Percentiles rank a stretch among this genome's conserved stretches.
Conservation (phyloP, 208 protist genomes). For the Herpetomonas tarakana region DNA sequence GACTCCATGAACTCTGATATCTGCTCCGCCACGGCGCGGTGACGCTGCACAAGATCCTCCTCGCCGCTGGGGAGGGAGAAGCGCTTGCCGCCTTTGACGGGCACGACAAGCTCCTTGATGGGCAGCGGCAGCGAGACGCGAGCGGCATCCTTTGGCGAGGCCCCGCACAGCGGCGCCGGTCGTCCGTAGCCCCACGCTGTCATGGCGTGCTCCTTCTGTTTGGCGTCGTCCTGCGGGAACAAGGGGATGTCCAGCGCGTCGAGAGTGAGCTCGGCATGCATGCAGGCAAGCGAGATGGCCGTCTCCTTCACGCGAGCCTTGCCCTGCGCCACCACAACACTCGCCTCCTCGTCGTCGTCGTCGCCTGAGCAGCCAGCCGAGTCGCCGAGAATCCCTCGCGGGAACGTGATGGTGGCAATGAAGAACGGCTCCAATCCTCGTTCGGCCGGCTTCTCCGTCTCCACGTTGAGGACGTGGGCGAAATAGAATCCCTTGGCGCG, state of each 20-base stretch:
- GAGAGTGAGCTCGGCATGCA: constrained; percentile 88
- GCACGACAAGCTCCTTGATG: constrained; percentile 34
- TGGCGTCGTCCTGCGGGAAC: constrained; percentile 49
- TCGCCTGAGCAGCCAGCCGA: not conserved
- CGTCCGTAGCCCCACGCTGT: constrained; percentile 79
- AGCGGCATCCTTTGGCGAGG: constrained; percentile 24
- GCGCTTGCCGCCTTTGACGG: constrained; percentile 2
- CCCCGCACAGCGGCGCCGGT: constrained; percentile 44
- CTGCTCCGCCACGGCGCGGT: constrained; percentile 52
- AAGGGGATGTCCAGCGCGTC: constrained; percentile 59
- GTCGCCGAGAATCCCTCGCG: no score
- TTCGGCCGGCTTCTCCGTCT: constrained; percentile 22
- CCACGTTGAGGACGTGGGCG: constrained; percentile 24
- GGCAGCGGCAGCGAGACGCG: constrained; percentile 35
- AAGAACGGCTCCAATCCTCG: constrained; percentile 12
- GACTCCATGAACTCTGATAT: constrained; percentile 62
- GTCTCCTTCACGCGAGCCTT: constrained; percentile 51
- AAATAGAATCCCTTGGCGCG: constrained; percentile 35
- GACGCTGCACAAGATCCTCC: constrained; percentile 62
- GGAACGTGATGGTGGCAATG: constrained; percentile 3
- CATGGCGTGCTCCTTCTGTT: constrained; percentile 66
- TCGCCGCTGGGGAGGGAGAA: constrained; percentile 23
- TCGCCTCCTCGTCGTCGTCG: not conserved
- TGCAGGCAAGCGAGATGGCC: constrained; percentile 71
- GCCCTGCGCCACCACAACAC: constrained; percentile 45